Evolutionary conservation across 768 basidiomycete genomes (phyloP), one percentile per base, ranked within the genome.

Genomic region (Mycena latifolia): DNA sequence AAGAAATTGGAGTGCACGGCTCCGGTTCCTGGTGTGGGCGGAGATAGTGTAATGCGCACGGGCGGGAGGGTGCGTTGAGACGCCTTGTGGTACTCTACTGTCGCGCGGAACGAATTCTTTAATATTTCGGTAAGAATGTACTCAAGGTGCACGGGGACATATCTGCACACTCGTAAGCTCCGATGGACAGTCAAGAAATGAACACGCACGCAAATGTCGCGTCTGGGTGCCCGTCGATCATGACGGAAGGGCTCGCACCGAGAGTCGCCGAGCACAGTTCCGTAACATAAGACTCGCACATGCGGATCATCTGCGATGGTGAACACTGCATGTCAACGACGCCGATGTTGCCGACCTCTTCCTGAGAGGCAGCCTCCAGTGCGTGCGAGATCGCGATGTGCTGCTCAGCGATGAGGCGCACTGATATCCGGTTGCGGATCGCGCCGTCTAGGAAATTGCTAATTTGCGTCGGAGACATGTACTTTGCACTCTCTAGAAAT

Each of bases 91-190:
- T 88, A 86, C 73, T 96, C 95, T 27, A 94, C 89, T 2, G 93
- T 95, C 10, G 95, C 95, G 33, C 95, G 90, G 78, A 94, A 96
- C 0, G 94, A 87, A 74, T 96, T 96, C 78, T 96, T 96, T 43
- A 96, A 84, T 43, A 96, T 87, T 76, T 96, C 95, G 2, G 95
- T 96, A 58, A 95, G 80, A 71, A 95, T 93, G 75, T 96, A 96
- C 76, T 96, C 95, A 37, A 96, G 84, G 75, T 96, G 95, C 1
- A 94, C 92, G 4, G 95, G 94, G 41, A 96, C 88, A 72, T 94
- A 95, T 27, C 94, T 94, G 72, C 45, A 43, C 43, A 41, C 8
- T 20, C 51, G 53, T 47, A 48, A n/a, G 55, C 31, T 47, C 25
- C 31, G 50, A n/a, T 10, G 7, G 28, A 15, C 22, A 46, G 43